Conservation (phyloP, 2,329 filamentous ascomycete species). For the Tolypocladium album region DNA sequence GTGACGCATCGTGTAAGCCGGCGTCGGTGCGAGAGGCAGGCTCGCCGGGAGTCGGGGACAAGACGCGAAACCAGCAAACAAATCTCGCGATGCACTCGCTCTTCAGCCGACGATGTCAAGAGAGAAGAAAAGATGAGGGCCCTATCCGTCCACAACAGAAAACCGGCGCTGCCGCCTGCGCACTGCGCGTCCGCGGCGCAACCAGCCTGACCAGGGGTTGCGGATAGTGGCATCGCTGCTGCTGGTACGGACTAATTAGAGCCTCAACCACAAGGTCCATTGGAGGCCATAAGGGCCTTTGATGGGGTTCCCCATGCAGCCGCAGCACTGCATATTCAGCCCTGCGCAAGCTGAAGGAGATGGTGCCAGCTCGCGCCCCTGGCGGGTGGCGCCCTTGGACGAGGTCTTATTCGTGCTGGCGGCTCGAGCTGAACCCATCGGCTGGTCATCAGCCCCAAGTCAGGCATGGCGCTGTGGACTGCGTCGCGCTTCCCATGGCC, state of each 20-base stretch:
- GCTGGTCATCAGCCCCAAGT: neutral
- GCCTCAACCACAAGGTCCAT: neutral
- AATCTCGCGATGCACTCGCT: neutral
- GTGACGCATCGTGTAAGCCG: neutral
- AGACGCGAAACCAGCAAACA: neutral
- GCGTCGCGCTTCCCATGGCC: neutral
- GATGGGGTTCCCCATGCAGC: neutral
- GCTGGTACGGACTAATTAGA: neutral
- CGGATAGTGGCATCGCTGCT: neutral
- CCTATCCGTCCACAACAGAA: neutral
- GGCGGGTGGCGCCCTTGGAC: neutral
- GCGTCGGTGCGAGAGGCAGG: neutral
- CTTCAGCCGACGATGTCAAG: neutral
- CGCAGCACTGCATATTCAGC: neutral
- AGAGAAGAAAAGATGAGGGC: neutral
- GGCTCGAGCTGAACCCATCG: neutral
- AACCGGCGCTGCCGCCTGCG: neutral
- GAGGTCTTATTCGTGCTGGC: neutral
- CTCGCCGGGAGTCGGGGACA: neutral
- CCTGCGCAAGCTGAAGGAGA: neutral
- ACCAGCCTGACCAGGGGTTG: neutral
- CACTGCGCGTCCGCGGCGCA: neutral
- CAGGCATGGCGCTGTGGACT: neutral
- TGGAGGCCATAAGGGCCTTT: neutral
- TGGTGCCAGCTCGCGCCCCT: neutral